Evolutionary conservation across 2,329 filamentous ascomycete species (phyloP).

Genomic region (Cytospora mali): DNA sequence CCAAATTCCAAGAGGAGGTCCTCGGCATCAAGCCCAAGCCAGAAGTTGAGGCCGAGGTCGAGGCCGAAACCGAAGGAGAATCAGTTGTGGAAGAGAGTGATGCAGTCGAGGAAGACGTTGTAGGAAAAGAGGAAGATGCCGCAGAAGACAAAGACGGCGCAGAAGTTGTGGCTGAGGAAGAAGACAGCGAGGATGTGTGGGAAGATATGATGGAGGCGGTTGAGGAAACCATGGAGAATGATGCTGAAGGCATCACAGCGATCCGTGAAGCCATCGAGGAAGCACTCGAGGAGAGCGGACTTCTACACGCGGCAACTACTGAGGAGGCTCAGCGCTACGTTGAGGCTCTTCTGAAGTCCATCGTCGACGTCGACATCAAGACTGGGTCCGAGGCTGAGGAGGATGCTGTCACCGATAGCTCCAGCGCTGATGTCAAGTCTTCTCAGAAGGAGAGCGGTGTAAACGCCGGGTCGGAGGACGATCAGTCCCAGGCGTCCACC

Average conservation of each 20-base stretch:
- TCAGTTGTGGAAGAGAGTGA: slow-evolving; percentile 29
- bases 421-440: slow-evolving; percentile 22
- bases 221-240: slow-evolving; percentile 60
- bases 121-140: slow-evolving; percentile 30
- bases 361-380: slow-evolving; percentile 36
- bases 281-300: slow-evolving; percentile 57
- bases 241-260: slow-evolving; percentile 53
- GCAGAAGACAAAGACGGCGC: slow-evolving; percentile 30
- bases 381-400: slow-evolving; percentile 30
- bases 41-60: slow-evolving; percentile 21
- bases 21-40: slow-evolving; percentile 50
- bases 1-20: slow-evolving; percentile 68
- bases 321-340: slow-evolving; percentile 53
- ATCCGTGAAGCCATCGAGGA: slow-evolving; percentile 58
- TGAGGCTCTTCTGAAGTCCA: slow-evolving; percentile 52
- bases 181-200: slow-evolving; percentile 49
- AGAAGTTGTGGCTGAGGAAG: slow-evolving; percentile 29
- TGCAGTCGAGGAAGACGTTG: slow-evolving; percentile 35
- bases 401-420: slow-evolving; percentile 3
- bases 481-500: slow-evolving; percentile 1
- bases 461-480: not conserved
- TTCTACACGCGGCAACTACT: slow-evolving; percentile 49
- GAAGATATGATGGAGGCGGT: slow-evolving; percentile 57
- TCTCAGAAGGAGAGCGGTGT: not conserved
- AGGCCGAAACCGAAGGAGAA: slow-evolving; percentile 34